Evolutionary conservation across 2,329 filamentous ascomycete genomes (phyloP).

Genomic region (Pseudocercospora ulei): DNA sequence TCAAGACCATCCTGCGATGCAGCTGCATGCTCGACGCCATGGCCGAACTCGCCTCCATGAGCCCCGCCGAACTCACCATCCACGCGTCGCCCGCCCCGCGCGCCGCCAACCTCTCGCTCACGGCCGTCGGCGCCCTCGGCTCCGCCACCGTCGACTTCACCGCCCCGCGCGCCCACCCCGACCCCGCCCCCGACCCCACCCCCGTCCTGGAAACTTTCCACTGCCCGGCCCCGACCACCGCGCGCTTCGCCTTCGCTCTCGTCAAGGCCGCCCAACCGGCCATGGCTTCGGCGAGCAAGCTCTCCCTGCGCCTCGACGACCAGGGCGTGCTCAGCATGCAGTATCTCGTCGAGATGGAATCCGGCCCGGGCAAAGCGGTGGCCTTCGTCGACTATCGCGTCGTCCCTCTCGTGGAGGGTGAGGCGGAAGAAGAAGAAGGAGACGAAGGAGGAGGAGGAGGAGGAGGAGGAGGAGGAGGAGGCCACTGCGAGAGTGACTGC

Average conservation of each 20-base stretch:
- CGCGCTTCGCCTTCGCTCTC: constrained; percentile 78
- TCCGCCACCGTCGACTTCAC: constrained; percentile 53
- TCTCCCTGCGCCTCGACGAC: constrained; percentile 76
- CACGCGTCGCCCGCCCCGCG: constrained; percentile 36
- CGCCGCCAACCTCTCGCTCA: constrained; percentile 56
- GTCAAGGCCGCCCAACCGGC: constrained; percentile 77
- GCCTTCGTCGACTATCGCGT: constrained; percentile 78
- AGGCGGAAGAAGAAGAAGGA: constrained; percentile 47
- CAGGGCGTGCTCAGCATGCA: constrained; percentile 90
- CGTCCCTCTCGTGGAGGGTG: constrained; percentile 58
- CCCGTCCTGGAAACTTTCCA: constrained; percentile 63
- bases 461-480: no score
- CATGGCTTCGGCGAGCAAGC: constrained; percentile 89
- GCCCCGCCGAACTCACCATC: constrained; percentile 48
- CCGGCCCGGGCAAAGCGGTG: constrained; percentile 35
- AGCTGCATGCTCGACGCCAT: constrained; percentile 62
- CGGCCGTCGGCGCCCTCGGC: constrained; percentile 53
- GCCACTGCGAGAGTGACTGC: no score
- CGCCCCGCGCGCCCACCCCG: constrained; percentile 23
- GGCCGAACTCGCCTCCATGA: constrained; percentile 57
- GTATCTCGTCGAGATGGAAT: constrained; percentile 85
- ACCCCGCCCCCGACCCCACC: constrained; percentile 26
- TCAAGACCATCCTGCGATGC: constrained; percentile 92
- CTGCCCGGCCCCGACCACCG: constrained; percentile 49
- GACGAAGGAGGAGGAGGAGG: no score